Evolutionary conservation across 495 filamentous ascomycete genomes (phyloP).

Genomic region (Clohesyomyces aquaticus): DNA sequence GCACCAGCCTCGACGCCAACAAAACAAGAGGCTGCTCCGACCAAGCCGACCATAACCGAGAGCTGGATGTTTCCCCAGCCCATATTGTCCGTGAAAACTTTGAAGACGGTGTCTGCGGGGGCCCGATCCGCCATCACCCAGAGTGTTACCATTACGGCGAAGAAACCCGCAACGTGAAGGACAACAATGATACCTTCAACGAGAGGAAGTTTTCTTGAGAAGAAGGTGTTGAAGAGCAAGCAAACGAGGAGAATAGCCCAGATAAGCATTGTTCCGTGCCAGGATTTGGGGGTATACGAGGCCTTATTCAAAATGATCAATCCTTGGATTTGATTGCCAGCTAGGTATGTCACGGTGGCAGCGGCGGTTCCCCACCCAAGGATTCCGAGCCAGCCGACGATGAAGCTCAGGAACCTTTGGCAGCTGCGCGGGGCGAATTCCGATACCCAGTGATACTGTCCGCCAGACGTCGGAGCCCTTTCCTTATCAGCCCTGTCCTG

Average conservation of each 20-base stretch:
- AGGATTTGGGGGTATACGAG: neutral
- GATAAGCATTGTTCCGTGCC: constrained; percentile 30
- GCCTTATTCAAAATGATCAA: constrained; percentile 1
- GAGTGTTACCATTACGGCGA: constrained; percentile 55
- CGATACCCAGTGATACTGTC: constrained; percentile 54
- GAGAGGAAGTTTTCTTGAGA: constrained; percentile 34
- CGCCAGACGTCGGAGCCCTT: constrained; percentile 27
- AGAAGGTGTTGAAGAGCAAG: neutral
- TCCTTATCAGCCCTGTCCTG: neutral
- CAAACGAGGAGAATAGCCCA: constrained; percentile 18
- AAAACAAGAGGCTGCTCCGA: constrained; percentile 16
- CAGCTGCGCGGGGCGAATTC: constrained; percentile 47
- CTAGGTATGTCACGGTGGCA: neutral
- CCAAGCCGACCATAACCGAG: constrained; percentile 23
- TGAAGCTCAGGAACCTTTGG: constrained; percentile 48
- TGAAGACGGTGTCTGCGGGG: constrained; percentile 42
- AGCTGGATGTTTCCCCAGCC: constrained; percentile 42
- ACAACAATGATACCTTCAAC: constrained; percentile 37
- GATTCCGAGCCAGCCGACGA: constrained; percentile 45
- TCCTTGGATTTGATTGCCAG: neutral
- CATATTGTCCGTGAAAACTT: constrained; percentile 29
- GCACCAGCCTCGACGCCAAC: constrained; percentile 30
- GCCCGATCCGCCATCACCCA: constrained; percentile 44
- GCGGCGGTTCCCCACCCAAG: neutral
- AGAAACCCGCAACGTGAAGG: constrained; percentile 45